Conservation (phyloP, 2,329 filamentous ascomycete species). For the Xylariaceae sp. region DNA sequence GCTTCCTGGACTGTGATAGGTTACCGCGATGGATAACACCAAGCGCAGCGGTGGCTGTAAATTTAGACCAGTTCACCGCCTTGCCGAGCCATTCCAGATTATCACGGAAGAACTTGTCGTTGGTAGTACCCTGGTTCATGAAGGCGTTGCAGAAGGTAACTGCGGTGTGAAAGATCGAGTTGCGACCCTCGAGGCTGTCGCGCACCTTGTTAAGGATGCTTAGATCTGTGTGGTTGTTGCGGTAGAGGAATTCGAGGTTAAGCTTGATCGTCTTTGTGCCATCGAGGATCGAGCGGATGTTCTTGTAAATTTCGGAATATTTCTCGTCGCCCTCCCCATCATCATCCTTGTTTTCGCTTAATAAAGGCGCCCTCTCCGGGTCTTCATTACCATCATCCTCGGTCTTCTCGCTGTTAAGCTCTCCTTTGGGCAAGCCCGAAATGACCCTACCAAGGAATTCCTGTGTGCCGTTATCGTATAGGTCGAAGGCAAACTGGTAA, state of each 20-base stretch:
- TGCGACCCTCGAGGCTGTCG: slow-evolving; percentile 90
- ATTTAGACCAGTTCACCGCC: slow-evolving; percentile 99
- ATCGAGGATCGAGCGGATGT: slow-evolving; percentile 68
- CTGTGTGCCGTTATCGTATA: slow-evolving; percentile 98
- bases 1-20: slow-evolving; percentile 84
- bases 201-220: slow-evolving; percentile 94
- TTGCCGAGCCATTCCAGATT: slow-evolving; percentile 98
- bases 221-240: slow-evolving; percentile 89
- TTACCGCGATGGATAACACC: slow-evolving; percentile 97
- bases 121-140: slow-evolving; percentile 98
- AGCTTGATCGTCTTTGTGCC: slow-evolving; percentile 92
- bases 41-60: slow-evolving; percentile 91
- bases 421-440: slow-evolving; percentile 64
- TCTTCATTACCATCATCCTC: slow-evolving; percentile 45
- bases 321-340: slow-evolving; percentile 41
- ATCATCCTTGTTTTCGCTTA: slow-evolving; percentile 46
- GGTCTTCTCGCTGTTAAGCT: slow-evolving; percentile 36
- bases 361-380: slow-evolving; percentile 44
- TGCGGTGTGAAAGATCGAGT: slow-evolving; percentile 97
- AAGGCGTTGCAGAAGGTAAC: slow-evolving; percentile 98
- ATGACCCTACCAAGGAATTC: slow-evolving; percentile 92
- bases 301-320: slow-evolving; percentile 53
- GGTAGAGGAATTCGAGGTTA: slow-evolving; percentile 93
- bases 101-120: slow-evolving; percentile 97
- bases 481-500: slow-evolving; percentile 96